Evolutionary conservation across 768 basidiomycete species (phyloP), one percentile per base, ranked within the genome.

Genomic region (Leucocoprinus sp.): DNA sequence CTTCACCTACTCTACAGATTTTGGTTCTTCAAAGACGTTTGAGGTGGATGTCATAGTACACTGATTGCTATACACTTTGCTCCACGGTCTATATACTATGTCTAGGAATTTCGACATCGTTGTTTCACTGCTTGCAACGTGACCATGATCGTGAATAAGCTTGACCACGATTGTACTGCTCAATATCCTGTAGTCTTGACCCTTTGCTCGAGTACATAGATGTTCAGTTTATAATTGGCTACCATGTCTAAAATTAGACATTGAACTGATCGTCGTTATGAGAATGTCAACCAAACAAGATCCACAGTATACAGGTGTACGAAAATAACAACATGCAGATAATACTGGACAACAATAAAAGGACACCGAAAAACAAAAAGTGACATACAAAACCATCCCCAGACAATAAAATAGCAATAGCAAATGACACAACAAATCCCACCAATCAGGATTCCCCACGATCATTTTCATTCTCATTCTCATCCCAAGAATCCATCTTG

Each of bases 401-500:
- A 37, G 33, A 41, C 11, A 41, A 36, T 42, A 40, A 37, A 36
- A 26, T 27, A 17, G 11, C 11, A 15, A 34, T 2, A 22, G 35
- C 18, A 28, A 33, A 50, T 44, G 8, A 27, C n/a, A 39, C 41
- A 24, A 39, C 18, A 45, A 44, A 40, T 34, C 34, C 21, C 33
- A 47, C 33, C 41, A 15, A 35, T 34, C 19, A 21, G 37, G 39
- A 18, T 31, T 23, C 29, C 60, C 42, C 64, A 44, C 56, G 62
- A 15, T 49, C 42, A 37, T 31, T 59, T 38, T 78, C n/a, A n/a
- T n/a, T n/a, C n/a, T n/a, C n/a, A n/a, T n/a, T n/a, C n/a, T n/a
- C 77, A 21, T 78, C 82, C 72, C 76, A 82, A 38, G 81, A 76
- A 17, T 82, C 79, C 75, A 84, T 81, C 57, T 77, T 83, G 66